phyloP scores from a whole-genome alignment of 306 rosid genomes.

The Begonia peltatifolia region DNA sequence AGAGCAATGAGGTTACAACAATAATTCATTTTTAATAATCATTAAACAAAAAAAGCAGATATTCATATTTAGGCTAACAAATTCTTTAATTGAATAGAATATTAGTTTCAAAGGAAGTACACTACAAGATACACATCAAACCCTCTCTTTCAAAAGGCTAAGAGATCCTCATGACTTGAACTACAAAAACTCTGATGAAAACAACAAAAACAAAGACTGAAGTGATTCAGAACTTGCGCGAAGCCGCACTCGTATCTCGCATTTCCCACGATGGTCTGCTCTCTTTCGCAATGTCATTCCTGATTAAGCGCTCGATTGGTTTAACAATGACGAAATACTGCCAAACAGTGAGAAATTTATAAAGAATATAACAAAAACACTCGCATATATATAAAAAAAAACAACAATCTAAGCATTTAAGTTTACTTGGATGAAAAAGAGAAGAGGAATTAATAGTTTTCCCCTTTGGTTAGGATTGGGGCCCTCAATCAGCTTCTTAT shows the following conservation, averaged over 20 bases:
- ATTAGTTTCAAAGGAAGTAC: too few relatives aligned
- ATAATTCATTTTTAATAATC: too few relatives aligned
- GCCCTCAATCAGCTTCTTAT: constrained; percentile 79
- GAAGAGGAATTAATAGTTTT: constrained; percentile 59
- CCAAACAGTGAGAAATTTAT: neutral
- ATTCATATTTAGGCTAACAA: too few relatives aligned
- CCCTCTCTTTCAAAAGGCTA: too few relatives aligned
- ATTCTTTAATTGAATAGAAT: too few relatives aligned
- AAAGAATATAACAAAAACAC: too few relatives aligned
- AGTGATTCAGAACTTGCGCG: constrained; percentile 19
- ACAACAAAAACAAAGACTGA: too few relatives aligned
- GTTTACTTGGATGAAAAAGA: constrained; percentile 54
- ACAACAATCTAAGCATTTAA: neutral
- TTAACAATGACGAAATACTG: constrained; percentile 47
- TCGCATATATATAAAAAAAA: neutral
- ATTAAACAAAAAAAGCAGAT: too few relatives aligned
- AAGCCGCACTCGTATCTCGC: constrained; percentile 18
- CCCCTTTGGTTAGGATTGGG: constrained; percentile 79
- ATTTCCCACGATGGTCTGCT: constrained; percentile 68
- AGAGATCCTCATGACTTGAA: too few relatives aligned
- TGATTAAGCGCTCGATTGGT: constrained; percentile 55
- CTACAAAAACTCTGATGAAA: too few relatives aligned
- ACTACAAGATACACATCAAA: too few relatives aligned
- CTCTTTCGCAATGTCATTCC: constrained; percentile 44
- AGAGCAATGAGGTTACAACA: too few relatives aligned